phyloP scores from a whole-genome alignment of 345 rosid species.

The Brassica carinata region DNA sequence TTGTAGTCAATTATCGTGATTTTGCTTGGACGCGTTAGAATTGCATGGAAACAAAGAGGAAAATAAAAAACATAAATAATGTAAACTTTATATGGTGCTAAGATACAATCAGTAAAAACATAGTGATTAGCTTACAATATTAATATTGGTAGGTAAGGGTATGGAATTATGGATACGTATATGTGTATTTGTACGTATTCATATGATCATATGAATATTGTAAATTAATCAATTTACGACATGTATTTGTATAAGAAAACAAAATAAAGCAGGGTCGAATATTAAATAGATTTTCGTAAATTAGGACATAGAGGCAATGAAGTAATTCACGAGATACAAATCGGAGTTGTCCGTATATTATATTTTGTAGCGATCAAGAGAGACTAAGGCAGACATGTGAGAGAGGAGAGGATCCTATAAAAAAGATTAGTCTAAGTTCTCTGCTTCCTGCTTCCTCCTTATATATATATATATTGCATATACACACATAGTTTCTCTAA shows the following conservation, averaged over 20 bases:
- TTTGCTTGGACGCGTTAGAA: conserved; percentile 27
- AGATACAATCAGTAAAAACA: conserved; percentile 5
- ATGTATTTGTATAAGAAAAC: conserved; percentile 23
- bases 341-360: conserved; percentile 42
- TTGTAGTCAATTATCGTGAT: conserved; percentile 28
- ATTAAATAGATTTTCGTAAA: conserved; percentile 35
- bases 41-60: conserved; percentile 4
- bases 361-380: conserved; percentile 46
- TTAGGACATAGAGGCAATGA: conserved; percentile 43
- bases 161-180: background rate
- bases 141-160: conserved; percentile 28
- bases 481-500: conserved; percentile 4
- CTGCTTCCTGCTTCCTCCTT: conserved; percentile 17
- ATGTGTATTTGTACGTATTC: conserved; percentile 7
- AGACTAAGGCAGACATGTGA: conserved; percentile 44
- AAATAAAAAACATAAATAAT: conserved; percentile 1
- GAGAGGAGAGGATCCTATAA: conserved; percentile 38
- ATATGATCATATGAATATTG: background rate
- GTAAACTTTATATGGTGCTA: background rate
- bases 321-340: conserved; percentile 47
- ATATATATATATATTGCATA: conserved; percentile 11
- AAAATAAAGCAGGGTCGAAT: conserved; percentile 16
- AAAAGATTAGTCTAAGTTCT: conserved; percentile 27
- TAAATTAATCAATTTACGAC: background rate
- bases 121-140: conserved; percentile 4